Percentiles rank a stretch among this genome's conserved stretches.
Evolutionary conservation across 2,329 filamentous ascomycete genomes (phyloP).

Genomic region (Talaromyces sp.): DNA sequence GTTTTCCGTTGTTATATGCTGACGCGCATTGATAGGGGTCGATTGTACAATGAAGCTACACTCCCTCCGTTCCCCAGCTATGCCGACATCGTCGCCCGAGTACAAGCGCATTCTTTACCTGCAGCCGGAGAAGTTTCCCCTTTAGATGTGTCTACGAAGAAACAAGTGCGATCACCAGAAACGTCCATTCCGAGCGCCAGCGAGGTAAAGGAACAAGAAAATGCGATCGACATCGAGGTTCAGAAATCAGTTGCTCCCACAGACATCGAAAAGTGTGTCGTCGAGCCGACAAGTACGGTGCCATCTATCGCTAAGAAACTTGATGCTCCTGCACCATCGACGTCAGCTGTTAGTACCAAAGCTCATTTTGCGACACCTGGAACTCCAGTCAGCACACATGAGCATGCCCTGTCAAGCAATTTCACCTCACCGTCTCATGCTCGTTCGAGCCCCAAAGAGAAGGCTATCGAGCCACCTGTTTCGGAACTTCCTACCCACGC

Average conservation of each 20-base stretch:
- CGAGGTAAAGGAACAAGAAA: not conserved
- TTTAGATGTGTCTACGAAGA: not conserved
- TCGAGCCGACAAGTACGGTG: not conserved
- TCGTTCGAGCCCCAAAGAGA: conserved; percentile 20
- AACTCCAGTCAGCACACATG: conserved; percentile 26
- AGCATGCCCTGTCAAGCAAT: conserved; percentile 23
- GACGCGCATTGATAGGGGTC: conserved; percentile 45
- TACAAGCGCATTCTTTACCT: conserved; percentile 26
- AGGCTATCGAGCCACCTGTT: not conserved
- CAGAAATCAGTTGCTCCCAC: conserved; percentile 20
- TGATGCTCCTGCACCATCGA: not conserved
- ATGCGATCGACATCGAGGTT: conserved; percentile 6
- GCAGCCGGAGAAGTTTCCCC: conserved; percentile 38
- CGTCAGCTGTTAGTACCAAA: conserved; percentile 5
- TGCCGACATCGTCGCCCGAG: conserved; percentile 31
- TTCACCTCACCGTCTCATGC: conserved; percentile 23
- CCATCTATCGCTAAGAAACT: conserved; percentile 13
- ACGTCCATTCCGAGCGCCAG: not conserved
- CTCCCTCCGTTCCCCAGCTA: conserved; percentile 43
- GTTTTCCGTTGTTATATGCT: conserved; percentile 18
- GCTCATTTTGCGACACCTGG: conserved; percentile 20
- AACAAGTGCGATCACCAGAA: not conserved
- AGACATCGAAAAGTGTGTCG: conserved; percentile 12
- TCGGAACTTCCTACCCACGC: conserved; percentile 20
- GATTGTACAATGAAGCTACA: conserved; percentile 54